Conservation (phyloP, 1,139 yeast genomes). For the Geotrichum macrosporum region DNA sequence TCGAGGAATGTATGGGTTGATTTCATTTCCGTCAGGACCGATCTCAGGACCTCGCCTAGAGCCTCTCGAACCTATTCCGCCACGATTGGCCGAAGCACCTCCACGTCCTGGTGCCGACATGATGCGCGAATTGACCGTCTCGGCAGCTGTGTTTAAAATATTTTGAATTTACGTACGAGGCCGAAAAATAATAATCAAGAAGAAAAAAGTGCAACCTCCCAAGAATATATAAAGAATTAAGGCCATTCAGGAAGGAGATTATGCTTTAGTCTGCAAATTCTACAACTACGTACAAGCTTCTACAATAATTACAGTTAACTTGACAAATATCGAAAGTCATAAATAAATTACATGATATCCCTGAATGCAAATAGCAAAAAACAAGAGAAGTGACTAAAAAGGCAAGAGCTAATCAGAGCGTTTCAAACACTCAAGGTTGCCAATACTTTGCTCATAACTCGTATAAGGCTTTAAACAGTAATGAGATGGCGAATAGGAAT, state of each 20-base stretch:
- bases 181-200: background rate
- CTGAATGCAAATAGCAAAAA: background rate
- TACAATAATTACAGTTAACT: background rate
- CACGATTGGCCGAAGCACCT: slow-evolving; percentile 7
- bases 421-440: too few species aligned
- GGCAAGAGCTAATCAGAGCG: too few species aligned
- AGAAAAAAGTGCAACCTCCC: background rate
- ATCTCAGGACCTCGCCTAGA: slow-evolving; percentile 21
- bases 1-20: slow-evolving; percentile 37
- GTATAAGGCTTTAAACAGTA: slow-evolving; percentile 50
- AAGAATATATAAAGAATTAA: background rate
- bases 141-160: too few species aligned
- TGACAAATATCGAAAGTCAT: slow-evolving; percentile 8
- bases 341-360: slow-evolving; percentile 13
- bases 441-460: background rate
- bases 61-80: slow-evolving; percentile 9
- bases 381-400: background rate
- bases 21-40: slow-evolving; percentile 40
- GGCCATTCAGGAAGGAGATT: too few species aligned
- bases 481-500: slow-evolving; percentile 96
- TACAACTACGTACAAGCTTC: too few species aligned
- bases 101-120: slow-evolving; percentile 18
- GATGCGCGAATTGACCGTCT: too few species aligned
- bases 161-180: background rate
- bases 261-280: slow-evolving; percentile 1